These are phyloP conservation scores for Rhynchospora breviuscula DNA, from an alignment of 176 grass and related monocot species.

Conservation along the genomic window DNA sequence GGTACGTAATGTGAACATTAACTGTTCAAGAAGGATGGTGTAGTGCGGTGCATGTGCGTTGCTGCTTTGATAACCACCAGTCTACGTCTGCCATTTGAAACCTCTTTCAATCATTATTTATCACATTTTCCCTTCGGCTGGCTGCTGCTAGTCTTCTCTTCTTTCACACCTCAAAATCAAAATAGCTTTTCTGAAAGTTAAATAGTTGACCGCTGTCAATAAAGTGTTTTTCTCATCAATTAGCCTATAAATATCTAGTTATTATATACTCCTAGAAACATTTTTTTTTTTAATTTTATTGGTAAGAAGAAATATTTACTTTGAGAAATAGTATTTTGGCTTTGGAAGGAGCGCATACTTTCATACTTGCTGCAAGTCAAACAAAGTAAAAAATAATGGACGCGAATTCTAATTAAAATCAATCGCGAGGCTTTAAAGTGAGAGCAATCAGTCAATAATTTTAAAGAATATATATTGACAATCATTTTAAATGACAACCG, in stretches of 20 bases:
- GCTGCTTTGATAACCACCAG: constrained; percentile 4
- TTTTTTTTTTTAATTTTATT: too few species aligned
- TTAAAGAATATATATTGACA: not conserved
- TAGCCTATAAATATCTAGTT: not conserved
- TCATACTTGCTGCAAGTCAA: not conserved
- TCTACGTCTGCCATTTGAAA: not conserved
- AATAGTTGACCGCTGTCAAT: not conserved
- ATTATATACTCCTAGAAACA: not conserved
- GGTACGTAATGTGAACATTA: constrained; percentile 2
- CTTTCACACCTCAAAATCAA: not conserved
- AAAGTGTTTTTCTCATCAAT: not conserved
- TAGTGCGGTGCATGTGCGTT: constrained; percentile 14
- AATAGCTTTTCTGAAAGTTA: not conserved
- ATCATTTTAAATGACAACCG: too few species aligned
- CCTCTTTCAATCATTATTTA: not conserved
- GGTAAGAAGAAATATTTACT: not conserved
- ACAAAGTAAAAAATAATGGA: not conserved
- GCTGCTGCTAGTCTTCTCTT: not conserved
- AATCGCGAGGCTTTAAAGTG: not conserved
- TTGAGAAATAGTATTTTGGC: not conserved
- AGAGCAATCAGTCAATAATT: not conserved
- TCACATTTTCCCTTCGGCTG: not conserved
- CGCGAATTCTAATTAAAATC: not conserved
- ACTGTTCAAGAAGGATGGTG: not conserved
- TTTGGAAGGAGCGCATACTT: not conserved